Base-by-base conservation (phyloP, 768 basidiomycete genomes). In the Galerina sulciceps region DNA sequence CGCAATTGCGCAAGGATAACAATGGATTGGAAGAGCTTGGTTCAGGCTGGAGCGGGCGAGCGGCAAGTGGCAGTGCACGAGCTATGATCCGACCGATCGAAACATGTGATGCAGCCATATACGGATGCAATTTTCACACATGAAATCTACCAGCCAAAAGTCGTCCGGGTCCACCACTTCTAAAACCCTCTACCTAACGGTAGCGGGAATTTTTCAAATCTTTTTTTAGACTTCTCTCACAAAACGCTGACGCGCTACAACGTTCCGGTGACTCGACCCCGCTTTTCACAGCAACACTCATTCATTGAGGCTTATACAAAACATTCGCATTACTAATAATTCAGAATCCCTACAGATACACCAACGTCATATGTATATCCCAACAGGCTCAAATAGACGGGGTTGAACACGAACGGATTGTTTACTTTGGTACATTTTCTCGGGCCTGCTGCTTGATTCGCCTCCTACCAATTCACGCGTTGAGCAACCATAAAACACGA, bases 401-500 rank as follows among this genome's bases (percentile, higher is more conserved):
- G 22, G 26, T 47, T 38, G 57, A 38, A 47, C 37, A 59, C 38
- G 22, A 22, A 14, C 48, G 41, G 5, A 36, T 18, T 17, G 42
- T 42, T 69, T 83, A 97, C 81, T 94, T 94, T 1, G 94, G 94
- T 64, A 90, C 77, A 74, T 96, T 92, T 60, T 97, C 94, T 65
- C 90, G 83, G 4, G 96, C 96, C 72, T 99, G 96, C 57, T 85
- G 81, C 68, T 85, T 86, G 60, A 98, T 85, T 71, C 87, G 84
- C 69, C 88, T 86, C 76, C 93, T 94, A 64, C 13, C 59, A n/a
- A 44, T 61, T 52, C 22, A 35, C 13, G 14, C 26, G 34, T 14
- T 59, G 34, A 50, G 60, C 51, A 51, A 49, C 11, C 6, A 53
- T 52, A 36, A 10, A 13, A 54, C 47, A 48, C 18, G 51, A 43